phyloP scores from a whole-genome alignment of 495 filamentous ascomycete genomes.

The Lepraria neglecta region DNA sequence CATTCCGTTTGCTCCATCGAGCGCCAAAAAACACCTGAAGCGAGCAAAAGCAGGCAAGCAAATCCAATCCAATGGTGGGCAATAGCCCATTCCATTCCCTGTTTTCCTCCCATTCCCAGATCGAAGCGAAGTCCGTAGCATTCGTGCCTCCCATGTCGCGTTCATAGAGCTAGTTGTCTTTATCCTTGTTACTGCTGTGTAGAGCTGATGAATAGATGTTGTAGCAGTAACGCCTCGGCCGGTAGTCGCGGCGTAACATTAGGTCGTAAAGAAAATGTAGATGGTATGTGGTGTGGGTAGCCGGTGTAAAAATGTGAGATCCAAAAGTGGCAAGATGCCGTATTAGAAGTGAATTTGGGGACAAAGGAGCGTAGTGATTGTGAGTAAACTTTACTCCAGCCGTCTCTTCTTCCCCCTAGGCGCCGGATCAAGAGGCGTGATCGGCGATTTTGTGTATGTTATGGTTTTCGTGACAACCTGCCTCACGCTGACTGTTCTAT shows the following conservation, averaged over 20 bases:
- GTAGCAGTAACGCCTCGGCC: constrained; percentile 1
- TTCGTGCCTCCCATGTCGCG: constrained; percentile 23
- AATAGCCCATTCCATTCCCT: background rate
- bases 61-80: background rate
- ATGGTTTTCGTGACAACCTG: constrained; percentile 48
- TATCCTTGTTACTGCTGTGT: background rate
- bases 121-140: constrained; percentile 19
- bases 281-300: background rate
- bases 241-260: constrained; percentile 11
- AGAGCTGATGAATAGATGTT: background rate
- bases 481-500: constrained; percentile 40
- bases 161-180: background rate
- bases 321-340: background rate
- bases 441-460: constrained; percentile 30
- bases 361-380: background rate
- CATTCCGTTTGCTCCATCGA: constrained; percentile 5
- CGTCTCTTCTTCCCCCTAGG: constrained; percentile 29
- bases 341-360: constrained; percentile 20
- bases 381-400: constrained; percentile 21
- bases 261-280: constrained; percentile 15
- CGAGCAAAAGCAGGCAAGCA: background rate
- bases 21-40: constrained; percentile 7
- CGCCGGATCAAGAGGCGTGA: constrained; percentile 29
- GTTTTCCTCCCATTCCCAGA: background rate
- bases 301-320: background rate